A percentile compares a stretch with the other conserved stretches of the same genome.
These are phyloP conservation scores for Penicillium malachiteum DNA, from an alignment of 495 filamentous ascomycete genomes.

Conservation along the genomic window DNA sequence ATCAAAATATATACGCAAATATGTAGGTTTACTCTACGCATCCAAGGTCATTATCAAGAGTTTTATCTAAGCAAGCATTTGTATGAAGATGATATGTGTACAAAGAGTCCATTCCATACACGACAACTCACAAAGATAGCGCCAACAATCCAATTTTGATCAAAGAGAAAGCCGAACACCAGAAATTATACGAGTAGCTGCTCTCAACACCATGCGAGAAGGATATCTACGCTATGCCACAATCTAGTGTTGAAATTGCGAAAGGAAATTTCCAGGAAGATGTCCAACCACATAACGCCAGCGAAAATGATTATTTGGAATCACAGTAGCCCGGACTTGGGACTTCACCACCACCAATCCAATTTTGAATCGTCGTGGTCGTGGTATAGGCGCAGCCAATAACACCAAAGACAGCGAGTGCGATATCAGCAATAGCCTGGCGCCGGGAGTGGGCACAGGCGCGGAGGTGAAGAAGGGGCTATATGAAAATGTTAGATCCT, in stretches of 20 bases:
- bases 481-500: conserved; percentile 7
- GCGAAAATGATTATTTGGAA: conserved; percentile 24
- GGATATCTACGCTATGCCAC: conserved; percentile 13
- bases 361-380: conserved; percentile 75
- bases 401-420: conserved; percentile 75
- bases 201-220: conserved; percentile 10
- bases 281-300: neutral
- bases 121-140: conserved; percentile 3
- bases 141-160: conserved; percentile 9
- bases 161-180: conserved; percentile 7
- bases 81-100: conserved; percentile 11
- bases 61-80: too few relatives aligned
- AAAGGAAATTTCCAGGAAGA: conserved; percentile 7
- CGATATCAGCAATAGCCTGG: conserved; percentile 68
- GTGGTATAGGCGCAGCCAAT: conserved; percentile 91
- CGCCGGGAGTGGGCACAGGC: conserved; percentile 65
- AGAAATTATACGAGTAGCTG: conserved; percentile 1
- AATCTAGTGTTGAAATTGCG: conserved; percentile 12
- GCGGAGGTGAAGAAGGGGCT: conserved; percentile 87
- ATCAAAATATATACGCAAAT: neutral
- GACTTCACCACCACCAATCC: conserved; percentile 54
- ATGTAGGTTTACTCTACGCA: too few relatives aligned
- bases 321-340: conserved; percentile 62
- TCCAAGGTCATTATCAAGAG: too few relatives aligned
- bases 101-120: conserved; percentile 1